A percentile compares a stretch with the other conserved stretches of the same genome.
phyloP scores from a whole-genome alignment of 257 asterid genomes.

The Jaltomata sinuosa region DNA sequence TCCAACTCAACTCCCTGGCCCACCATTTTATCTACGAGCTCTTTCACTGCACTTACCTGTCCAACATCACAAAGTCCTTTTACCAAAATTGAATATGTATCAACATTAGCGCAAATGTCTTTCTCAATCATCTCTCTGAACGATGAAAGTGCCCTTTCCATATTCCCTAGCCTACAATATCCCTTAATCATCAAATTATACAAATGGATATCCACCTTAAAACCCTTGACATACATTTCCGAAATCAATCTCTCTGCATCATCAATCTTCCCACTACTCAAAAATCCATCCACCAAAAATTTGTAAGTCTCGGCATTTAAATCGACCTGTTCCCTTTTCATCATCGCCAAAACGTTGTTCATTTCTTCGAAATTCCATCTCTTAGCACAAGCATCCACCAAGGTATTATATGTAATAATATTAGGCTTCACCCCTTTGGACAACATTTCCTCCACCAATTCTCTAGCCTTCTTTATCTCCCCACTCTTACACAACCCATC shows the following conservation, averaged over 20 bases:
- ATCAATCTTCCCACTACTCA: slow-evolving; percentile 25
- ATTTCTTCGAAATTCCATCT: slow-evolving; percentile 34
- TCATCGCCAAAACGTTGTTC: slow-evolving; percentile 12
- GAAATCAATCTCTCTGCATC: slow-evolving; percentile 21
- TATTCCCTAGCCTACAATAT: slow-evolving; percentile 23
- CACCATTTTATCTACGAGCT: slow-evolving; percentile 15
- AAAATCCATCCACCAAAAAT: slow-evolving; percentile 29
- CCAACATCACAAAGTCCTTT: slow-evolving; percentile 17
- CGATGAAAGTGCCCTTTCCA: slow-evolving; percentile 10
- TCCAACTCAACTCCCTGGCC: slow-evolving; percentile 14
- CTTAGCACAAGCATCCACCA: slow-evolving; percentile 29
- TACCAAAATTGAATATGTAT: slow-evolving; percentile 18
- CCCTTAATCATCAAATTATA: slow-evolving; percentile 27
- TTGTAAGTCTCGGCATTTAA: slow-evolving; percentile 21
- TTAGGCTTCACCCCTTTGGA: slow-evolving; percentile 23
- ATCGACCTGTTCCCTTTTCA: slow-evolving; percentile 19
- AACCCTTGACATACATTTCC: slow-evolving; percentile 33
- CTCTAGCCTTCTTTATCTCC: slow-evolving; percentile 23
- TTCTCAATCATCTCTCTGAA: slow-evolving; percentile 10
- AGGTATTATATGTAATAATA: slow-evolving; percentile 26
- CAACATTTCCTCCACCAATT: slow-evolving; percentile 30
- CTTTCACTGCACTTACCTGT: slow-evolving; percentile 7
- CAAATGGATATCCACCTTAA: slow-evolving; percentile 10
- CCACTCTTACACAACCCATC: slow-evolving; percentile 32
- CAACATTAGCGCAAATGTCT: slow-evolving; percentile 7